These are phyloP conservation scores for Medicago lupulina DNA, from an alignment of 306 rosid species.

Conservation along the genomic window DNA sequence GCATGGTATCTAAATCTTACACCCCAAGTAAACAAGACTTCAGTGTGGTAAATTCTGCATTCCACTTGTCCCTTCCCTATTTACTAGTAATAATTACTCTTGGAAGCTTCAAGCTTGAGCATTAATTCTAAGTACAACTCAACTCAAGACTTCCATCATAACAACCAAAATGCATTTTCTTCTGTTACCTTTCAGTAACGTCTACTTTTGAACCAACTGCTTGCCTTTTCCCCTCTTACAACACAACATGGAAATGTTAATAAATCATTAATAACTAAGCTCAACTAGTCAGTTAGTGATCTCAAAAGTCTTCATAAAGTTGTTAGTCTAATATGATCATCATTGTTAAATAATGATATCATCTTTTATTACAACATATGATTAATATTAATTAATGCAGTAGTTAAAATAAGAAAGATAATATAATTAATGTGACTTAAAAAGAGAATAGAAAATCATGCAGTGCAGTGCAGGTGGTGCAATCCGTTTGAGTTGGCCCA, in stretches of 20 bases:
- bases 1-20: background rate
- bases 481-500: conserved; percentile 46
- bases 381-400: conserved; percentile 10
- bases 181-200: background rate
- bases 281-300: conserved; percentile 30
- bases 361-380: conserved; percentile 42
- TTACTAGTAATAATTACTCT: conserved; percentile 17
- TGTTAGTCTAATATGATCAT: conserved; percentile 42
- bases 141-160: conserved; percentile 41
- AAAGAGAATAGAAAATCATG: conserved; percentile 41
- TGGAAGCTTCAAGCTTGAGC: background rate
- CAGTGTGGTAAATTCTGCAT: background rate
- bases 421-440: conserved; percentile 52
- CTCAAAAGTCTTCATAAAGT: conserved; percentile 34
- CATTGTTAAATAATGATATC: conserved; percentile 51
- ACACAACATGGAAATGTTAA: conserved; percentile 37
- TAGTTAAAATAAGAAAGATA: conserved; percentile 44
- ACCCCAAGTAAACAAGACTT: background rate
- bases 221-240: background rate
- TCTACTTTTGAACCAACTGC: conserved; percentile 28
- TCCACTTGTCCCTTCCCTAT: background rate
- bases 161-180: conserved; percentile 43
- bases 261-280: conserved; percentile 20
- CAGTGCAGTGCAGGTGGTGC: conserved; percentile 47
- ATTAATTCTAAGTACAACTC: conserved; percentile 34